Base-by-base conservation (phyloP, 495 filamentous ascomycete genomes). In the Aspergillus egyptiacus region DNA sequence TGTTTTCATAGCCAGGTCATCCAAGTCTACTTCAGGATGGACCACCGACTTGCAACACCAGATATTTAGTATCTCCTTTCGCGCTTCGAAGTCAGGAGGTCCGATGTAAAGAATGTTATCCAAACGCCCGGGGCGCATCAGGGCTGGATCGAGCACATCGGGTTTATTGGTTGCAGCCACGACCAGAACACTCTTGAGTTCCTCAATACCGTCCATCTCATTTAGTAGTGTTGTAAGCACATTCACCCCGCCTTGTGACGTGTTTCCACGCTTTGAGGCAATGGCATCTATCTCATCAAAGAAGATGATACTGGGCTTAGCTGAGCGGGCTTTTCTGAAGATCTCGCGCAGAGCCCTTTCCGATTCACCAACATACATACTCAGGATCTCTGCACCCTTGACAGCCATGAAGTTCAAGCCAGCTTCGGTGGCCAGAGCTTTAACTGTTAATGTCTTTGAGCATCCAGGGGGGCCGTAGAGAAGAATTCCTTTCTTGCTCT, bases 241-340 rank as follows among this genome's bases (percentile, higher is more conserved):
- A 65, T 96, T 93, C 17, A 95, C 74, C 19, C 78, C 72, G 3
- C 67, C 70, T 18, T 76, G 69, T 11, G 72, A 67, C 24, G 65
- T 68, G 30, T 70, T 70, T 27, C 81, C 75, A 18, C 89, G 78
- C 51, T 81, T 80, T 8, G 83, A 81, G n/a, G 82, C 90, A 48
- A 98, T 90, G 5, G 89, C 83, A 69, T 98, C 93, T 57, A 98
- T 94, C 64, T 98, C 93, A 64, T 98, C 93, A 59, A 98, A 97
- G 73, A 98, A 98, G 50, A 98, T 89, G 62, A 98, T 91, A 62
- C 86, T 89, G 3, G 93, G 93, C 44, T 82, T 82, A 19, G 91
- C 93, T 31, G 86, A 83, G 34, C 88, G 76, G 2, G 93, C 93
- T 54, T 89, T 88, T 41, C 83, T 77, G 66, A 98, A 98, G 7